Evolutionary conservation across 441 rosid genomes (phyloP).

Genomic region (Gossypium armourianum): DNA sequence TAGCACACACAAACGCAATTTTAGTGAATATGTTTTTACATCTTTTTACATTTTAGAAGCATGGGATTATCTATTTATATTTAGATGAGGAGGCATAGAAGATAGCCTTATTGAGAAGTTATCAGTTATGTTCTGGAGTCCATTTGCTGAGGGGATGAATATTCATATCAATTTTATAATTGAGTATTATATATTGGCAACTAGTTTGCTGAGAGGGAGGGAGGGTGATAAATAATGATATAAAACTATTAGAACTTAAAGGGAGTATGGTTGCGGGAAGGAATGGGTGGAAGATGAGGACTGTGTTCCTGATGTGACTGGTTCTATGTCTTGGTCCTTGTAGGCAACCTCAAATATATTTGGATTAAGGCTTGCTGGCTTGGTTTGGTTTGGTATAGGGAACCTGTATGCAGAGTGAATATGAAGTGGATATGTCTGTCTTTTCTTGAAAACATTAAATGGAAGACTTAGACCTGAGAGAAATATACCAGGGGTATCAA

Average conservation of each 20-base stretch:
- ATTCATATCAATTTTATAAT: neutral
- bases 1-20: neutral
- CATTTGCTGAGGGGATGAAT: neutral
- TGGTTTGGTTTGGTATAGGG: neutral
- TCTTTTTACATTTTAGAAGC: neutral
- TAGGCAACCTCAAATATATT: neutral
- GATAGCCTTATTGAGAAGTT: neutral
- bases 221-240: neutral
- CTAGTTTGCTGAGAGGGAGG: neutral
- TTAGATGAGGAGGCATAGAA: neutral
- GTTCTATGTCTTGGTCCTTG: neutral
- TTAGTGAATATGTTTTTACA: neutral
- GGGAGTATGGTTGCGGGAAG: neutral
- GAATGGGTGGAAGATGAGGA: neutral
- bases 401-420: slow-evolving; percentile 3
- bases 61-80: neutral
- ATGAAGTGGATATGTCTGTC: neutral
- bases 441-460: neutral
- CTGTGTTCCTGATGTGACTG: neutral
- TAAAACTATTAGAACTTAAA: neutral
- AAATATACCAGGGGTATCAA: neutral
- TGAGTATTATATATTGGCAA: neutral
- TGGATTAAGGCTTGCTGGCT: neutral
- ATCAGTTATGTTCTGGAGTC: neutral
- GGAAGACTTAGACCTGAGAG: neutral